A percentile compares a stretch with the other conserved stretches of the same genome.
Conservation (phyloP, 306 rosid species). For the Cyamopsis tetragonoloba region DNA sequence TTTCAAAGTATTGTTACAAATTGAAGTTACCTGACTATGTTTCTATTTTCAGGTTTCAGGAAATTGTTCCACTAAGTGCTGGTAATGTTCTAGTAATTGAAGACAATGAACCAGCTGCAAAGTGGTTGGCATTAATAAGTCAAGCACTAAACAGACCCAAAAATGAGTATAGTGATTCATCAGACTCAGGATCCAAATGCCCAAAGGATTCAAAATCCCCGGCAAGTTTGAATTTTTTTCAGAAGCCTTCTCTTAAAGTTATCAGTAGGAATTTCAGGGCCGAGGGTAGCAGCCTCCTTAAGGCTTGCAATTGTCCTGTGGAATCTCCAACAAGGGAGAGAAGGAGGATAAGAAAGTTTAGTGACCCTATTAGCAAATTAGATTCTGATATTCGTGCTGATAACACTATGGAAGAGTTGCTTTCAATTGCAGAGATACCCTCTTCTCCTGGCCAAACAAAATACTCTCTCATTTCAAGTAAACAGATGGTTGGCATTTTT, state of each 20-base stretch:
- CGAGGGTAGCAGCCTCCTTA: slow-evolving; percentile 52
- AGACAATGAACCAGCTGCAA: slow-evolving; percentile 95
- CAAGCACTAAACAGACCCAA: slow-evolving; percentile 72
- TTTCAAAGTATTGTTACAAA: neutral
- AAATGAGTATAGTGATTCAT: slow-evolving; percentile 26
- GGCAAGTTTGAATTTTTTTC: slow-evolving; percentile 54
- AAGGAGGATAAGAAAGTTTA: slow-evolving; percentile 46
- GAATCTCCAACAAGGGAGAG: slow-evolving; percentile 49
- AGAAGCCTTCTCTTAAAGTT: slow-evolving; percentile 71
- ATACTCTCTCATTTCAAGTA: slow-evolving; percentile 67
- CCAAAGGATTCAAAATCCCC: slow-evolving; percentile 41
- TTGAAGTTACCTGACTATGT: slow-evolving; percentile 2
- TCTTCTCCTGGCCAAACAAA: slow-evolving; percentile 26
- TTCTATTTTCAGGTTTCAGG: slow-evolving; percentile 63
- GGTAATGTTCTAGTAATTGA: slow-evolving; percentile 84
- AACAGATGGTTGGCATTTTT: slow-evolving; percentile 94
- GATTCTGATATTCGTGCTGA: slow-evolving; percentile 26
- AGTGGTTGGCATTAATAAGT: slow-evolving; percentile 71
- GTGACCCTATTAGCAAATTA: slow-evolving; percentile 34
- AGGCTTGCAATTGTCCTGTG: slow-evolving; percentile 73
- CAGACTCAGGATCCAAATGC: slow-evolving; percentile 36
- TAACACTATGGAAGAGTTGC: slow-evolving; percentile 39
- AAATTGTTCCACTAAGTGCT: slow-evolving; percentile 89
- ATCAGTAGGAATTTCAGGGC: slow-evolving; percentile 57
- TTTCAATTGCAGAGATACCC: slow-evolving; percentile 55